Base-by-base conservation (phyloP, 106 monocot genomes). In the Dendrobium officinale region DNA sequence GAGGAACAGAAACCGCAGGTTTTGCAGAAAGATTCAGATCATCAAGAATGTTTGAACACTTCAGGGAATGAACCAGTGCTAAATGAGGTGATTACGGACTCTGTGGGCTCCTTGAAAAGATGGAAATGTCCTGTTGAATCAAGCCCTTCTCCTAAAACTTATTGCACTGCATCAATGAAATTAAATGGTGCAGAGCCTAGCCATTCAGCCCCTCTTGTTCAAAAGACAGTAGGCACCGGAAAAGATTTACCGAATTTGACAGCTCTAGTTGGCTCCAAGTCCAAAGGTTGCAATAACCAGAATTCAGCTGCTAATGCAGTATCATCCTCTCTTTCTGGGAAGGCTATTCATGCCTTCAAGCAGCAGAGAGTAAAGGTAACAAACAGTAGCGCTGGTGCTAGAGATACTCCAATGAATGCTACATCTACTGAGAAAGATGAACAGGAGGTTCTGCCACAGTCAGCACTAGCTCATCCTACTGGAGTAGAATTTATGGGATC, bases 171-270 rank as follows among this genome's bases (percentile, higher is more conserved):
- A 15, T 16, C 80, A n/a, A 48, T 19, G 11, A 85, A 85, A 42
- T 77, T 79, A 7, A 74, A 54, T 72, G 72, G 31, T 33, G 72
- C 77, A 75, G 72, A 78, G 55, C 51, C 47, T 11, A 78, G 45
- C 54, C 67, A 27, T 29, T 64, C 77, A 78, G 31, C 20, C n/a
- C 37, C 75, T 19, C 75, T 26, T 74, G 55, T 29, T 9, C 72
- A 64, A 55, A 89, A 92, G 26, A 70, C 72, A 18, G 73, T 29
- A 68, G 74, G 61, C 80, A 24, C 9, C 73, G 80, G 77, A 51
- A 91, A 91, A 76, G 84, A 59, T 78, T 81, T 84, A 86, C 68
- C 80, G 58, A 22, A 74, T 26, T 82, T 84, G 68, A 81, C 78
- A 79, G 16, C 42, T 11, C 81, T 56, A 26, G 77, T 48, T n/a